phyloP scores from a whole-genome alignment of 495 filamentous ascomycete species.

The Penicillium samsonianum region DNA sequence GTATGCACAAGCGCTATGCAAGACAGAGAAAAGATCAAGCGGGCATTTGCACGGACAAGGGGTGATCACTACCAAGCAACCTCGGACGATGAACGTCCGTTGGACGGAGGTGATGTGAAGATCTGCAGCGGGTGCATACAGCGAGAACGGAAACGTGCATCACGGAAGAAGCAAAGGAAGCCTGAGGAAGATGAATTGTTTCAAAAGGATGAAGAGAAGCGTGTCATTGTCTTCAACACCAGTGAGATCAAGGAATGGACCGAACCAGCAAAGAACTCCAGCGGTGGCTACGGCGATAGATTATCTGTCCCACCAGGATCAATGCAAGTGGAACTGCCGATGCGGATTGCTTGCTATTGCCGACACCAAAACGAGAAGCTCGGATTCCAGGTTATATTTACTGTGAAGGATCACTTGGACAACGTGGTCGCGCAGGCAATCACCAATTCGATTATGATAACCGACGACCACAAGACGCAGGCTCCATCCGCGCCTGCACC shows the following conservation, averaged over 20 bases:
- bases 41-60: constrained; percentile 67
- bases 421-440: constrained; percentile 81
- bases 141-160: constrained; percentile 83
- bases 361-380: constrained; percentile 89
- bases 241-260: constrained; percentile 88
- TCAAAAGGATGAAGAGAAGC: constrained; percentile 70
- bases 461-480: constrained; percentile 93
- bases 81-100: constrained; percentile 64
- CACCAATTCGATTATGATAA: constrained; percentile 87
- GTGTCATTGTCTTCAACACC: constrained; percentile 92
- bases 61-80: constrained; percentile 43
- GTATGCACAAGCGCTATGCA: constrained; percentile 96
- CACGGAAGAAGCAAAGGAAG: constrained; percentile 85
- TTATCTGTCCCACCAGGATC: constrained; percentile 57
- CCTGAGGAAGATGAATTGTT: constrained; percentile 80
- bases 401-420: constrained; percentile 75
- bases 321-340: constrained; percentile 76
- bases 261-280: constrained; percentile 48
- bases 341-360: constrained; percentile 98
- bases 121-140: constrained; percentile 84
- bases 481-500: constrained; percentile 43
- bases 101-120: constrained; percentile 80
- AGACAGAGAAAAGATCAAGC: constrained; percentile 59
- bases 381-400: constrained; percentile 93
- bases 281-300: constrained; percentile 31